Evolutionary conservation across 2,329 filamentous ascomycete species (phyloP).

Genomic region (Colletotrichum sansevieriae): DNA sequence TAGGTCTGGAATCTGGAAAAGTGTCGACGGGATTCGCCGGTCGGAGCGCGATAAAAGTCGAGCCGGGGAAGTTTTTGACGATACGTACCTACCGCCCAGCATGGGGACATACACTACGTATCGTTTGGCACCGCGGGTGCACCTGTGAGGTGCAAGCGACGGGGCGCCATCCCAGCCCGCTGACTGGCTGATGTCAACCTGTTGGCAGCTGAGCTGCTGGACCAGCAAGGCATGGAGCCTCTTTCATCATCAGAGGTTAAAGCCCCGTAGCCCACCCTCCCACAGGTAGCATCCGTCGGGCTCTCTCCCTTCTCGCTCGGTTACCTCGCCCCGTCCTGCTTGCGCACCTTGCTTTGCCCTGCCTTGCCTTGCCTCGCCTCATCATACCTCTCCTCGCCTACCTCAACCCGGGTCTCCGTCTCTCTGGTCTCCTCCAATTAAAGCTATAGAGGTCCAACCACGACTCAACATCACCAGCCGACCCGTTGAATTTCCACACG

Average conservation of each 20-base stretch:
- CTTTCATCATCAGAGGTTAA: conserved; percentile 43
- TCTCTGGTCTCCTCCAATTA: conserved; percentile 1
- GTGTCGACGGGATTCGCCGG: conserved; percentile 5
- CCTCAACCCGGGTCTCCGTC: not conserved
- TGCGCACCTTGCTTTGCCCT: not conserved
- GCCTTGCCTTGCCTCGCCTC: not conserved
- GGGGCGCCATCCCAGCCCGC: conserved; percentile 6
- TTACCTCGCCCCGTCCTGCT: not conserved
- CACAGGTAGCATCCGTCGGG: not conserved
- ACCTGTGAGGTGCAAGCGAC: conserved; percentile 19
- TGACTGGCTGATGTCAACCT: conserved; percentile 10
- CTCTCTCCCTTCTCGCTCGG: not conserved
- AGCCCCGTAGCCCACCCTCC: conserved; percentile 43
- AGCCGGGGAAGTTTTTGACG: not conserved
- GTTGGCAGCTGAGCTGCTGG: conserved; percentile 11
- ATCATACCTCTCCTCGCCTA: not conserved
- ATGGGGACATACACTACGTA: not conserved
- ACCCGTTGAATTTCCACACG: conserved; percentile 26
- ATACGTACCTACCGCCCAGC: conserved; percentile 18
- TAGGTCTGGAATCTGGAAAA: conserved; percentile 4
- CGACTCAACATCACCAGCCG: conserved; percentile 24
- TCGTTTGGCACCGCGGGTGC: not conserved
- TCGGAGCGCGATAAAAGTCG: conserved; percentile 29
- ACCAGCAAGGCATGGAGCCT: conserved; percentile 36
- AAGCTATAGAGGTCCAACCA: conserved; percentile 16